phyloP scores from a whole-genome alignment of 179 eudicot genomes.

The Silene noctiflora region DNA sequence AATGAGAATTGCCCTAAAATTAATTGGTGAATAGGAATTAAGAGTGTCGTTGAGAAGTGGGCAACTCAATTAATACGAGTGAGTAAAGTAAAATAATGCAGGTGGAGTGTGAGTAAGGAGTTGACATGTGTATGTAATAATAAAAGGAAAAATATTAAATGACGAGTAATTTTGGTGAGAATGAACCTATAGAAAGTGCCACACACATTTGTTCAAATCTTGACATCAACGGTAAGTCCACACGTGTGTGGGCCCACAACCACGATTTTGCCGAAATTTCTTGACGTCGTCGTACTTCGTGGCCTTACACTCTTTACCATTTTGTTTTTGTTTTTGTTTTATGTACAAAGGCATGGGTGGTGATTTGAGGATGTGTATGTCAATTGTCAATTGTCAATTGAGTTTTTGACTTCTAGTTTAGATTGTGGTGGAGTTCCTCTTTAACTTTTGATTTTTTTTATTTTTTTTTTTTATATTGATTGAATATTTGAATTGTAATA shows the following conservation, averaged over 20 bases:
- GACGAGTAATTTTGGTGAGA: neutral
- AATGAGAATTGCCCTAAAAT: too few species aligned
- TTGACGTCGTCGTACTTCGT: slow-evolving; percentile 15
- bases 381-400: too few species aligned
- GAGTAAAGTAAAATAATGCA: slow-evolving; percentile 17
- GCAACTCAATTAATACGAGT: slow-evolving; percentile 4
- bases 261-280: neutral
- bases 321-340: slow-evolving; percentile 14
- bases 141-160: neutral
- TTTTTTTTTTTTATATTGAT: too few species aligned
- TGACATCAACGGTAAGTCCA: slow-evolving; percentile 24
- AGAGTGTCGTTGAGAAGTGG: neutral
- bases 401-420: neutral
- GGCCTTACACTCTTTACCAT: slow-evolving; percentile 11
- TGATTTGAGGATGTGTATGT: neutral
- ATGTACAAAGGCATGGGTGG: neutral
- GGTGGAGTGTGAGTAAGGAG: neutral
- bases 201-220: slow-evolving; percentile 5
- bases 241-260: slow-evolving; percentile 6
- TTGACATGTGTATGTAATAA: slow-evolving; percentile 13
- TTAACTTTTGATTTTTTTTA: too few species aligned
- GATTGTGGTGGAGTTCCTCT: neutral
- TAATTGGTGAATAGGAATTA: neutral
- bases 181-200: too few species aligned
- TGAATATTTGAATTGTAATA: too few species aligned